These are phyloP conservation scores for Dioscorea cayenensis DNA, from an alignment of 116 monocot species.

Conservation along the genomic window DNA sequence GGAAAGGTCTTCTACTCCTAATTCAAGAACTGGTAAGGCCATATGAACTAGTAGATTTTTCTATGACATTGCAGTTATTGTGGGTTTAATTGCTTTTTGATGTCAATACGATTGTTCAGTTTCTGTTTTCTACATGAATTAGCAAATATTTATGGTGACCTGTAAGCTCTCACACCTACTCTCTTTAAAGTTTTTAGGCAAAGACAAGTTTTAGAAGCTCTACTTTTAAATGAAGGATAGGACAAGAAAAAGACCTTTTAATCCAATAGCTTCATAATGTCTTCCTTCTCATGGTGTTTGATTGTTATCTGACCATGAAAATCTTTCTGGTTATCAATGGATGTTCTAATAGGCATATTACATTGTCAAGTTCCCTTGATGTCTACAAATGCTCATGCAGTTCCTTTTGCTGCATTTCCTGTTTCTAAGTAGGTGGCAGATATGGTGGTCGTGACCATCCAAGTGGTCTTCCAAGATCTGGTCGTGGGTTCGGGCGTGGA, in stretches of 20 bases:
- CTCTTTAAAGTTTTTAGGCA: too few relatives aligned
- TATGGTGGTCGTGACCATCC: constrained; percentile 53
- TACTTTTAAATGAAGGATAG: too few relatives aligned
- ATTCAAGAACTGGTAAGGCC: constrained; percentile 16
- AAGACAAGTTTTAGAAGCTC: too few relatives aligned
- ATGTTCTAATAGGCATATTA: not conserved
- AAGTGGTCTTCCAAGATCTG: constrained; percentile 49
- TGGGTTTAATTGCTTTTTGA: not conserved
- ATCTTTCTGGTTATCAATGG: too few relatives aligned
- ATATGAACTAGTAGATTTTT: not conserved
- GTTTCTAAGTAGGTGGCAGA: constrained; percentile 41
- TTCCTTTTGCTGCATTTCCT: not conserved
- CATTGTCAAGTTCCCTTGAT: not conserved
- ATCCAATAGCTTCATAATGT: too few relatives aligned
- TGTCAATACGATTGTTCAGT: not conserved
- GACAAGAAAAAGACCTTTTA: too few relatives aligned
- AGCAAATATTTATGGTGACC: too few relatives aligned
- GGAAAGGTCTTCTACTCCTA: constrained; percentile 39
- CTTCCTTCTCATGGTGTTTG: too few relatives aligned
- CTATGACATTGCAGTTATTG: not conserved
- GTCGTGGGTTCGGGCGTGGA: constrained; percentile 58
- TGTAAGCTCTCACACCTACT: too few relatives aligned
- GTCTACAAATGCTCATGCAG: not conserved
- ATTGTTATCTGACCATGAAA: too few relatives aligned
- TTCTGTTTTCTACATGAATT: not conserved